Evolutionary conservation across 768 basidiomycete species (phyloP), one percentile per base, ranked within the genome.

Genomic region (Russula olivacea): DNA sequence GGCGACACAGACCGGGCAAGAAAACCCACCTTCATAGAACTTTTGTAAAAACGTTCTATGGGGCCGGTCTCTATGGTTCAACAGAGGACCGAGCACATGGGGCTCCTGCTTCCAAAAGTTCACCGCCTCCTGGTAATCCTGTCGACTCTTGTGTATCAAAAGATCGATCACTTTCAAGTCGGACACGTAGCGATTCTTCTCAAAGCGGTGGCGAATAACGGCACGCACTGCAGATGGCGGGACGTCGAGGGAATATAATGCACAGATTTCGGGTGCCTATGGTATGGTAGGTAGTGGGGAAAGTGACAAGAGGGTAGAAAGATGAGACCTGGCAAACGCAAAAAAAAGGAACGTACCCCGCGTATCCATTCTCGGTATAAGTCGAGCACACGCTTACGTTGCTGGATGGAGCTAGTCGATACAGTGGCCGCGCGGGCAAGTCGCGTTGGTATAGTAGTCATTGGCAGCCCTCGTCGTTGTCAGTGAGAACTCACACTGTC

Each of bases 291-390:
- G 28, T 32, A 32, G 43, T 32, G 4, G 55, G 17, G 32, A 21
- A 49, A 23, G 25, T 19, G 25, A 40, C 41, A 2, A 51, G 12
- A 23, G n/a, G 17, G 9, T 21, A 23, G 45, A 17, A 30, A 45
- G 52, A 14, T 28, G 32, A 17, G 23, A 21, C 10, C 25, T 19
- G 34, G 5, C 17, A 50, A 48, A 55, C 43, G 34, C 40, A 63
- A 49, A 63, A 49, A 58, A 32, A 34, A 56, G 17, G 56, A 47
- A 83, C 91, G 69, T 71, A 97, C 96, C 51, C 87, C 81, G 65
- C 97, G 88, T 72, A 94, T 89, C 96, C 96, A 99, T 73, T 86
- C 87, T 62, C 95, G 80, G 79, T 98, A 99, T 14, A 97, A 81
- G 51, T 87, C 79, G 21, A 93, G 76, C 11, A 83, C 85, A 38